These are phyloP conservation scores for Aspergillus asperescens DNA, from an alignment of 495 filamentous ascomycete species.

Conservation along the genomic window DNA sequence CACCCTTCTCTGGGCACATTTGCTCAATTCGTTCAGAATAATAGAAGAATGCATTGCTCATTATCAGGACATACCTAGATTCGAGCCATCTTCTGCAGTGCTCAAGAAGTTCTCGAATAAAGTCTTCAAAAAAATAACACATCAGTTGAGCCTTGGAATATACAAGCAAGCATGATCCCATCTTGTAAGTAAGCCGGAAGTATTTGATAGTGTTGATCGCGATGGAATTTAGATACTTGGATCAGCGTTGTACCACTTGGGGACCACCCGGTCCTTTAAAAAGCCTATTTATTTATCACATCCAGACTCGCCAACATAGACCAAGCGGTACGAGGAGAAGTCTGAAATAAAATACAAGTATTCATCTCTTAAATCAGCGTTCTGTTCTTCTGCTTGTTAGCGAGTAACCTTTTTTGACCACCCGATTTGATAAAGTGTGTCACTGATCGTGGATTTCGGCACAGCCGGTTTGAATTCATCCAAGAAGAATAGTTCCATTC, in stretches of 20 bases:
- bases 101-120: constrained; percentile 37
- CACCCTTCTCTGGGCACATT: constrained; percentile 32
- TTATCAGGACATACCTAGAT: constrained; percentile 39
- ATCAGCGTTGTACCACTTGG: constrained; percentile 27
- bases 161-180: constrained; percentile 28
- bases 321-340: constrained; percentile 26
- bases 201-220: constrained; percentile 33
- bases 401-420: no score
- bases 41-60: constrained; percentile 44
- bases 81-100: constrained; percentile 35
- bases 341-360: no score
- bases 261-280: constrained; percentile 27
- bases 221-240: constrained; percentile 28
- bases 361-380: no score
- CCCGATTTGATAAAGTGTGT: no score
- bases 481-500: no score
- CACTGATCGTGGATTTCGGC: no score
- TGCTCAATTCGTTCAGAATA: constrained; percentile 27
- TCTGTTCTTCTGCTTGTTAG: no score
- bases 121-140: constrained; percentile 35
- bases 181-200: constrained; percentile 37
- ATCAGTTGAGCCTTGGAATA: constrained; percentile 38
- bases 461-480: no score
- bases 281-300: constrained; percentile 28
- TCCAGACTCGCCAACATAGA: constrained; percentile 36